Conservation (phyloP, 139 green algal genomes). For the Asterochloris erici region DNA sequence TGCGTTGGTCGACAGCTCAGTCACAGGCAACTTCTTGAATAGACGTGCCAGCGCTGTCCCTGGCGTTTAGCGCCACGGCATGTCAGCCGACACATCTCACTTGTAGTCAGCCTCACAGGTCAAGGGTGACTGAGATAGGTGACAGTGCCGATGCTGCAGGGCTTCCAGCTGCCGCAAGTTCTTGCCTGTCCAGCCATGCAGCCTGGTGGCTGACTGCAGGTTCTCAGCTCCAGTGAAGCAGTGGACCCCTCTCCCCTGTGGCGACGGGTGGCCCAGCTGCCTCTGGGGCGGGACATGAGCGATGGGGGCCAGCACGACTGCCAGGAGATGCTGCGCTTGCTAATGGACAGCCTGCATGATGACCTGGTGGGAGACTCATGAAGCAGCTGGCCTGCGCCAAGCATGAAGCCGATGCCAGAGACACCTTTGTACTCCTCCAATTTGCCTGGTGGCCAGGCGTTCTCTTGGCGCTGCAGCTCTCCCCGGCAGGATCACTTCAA, state of each 20-base stretch:
- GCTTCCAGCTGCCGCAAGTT: not conserved
- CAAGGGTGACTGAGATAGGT: not conserved
- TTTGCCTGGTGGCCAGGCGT: too few relatives aligned
- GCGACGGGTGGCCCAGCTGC: conserved; percentile 26
- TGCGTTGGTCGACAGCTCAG: too few relatives aligned
- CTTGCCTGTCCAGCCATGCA: not conserved
- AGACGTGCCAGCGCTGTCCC: not conserved
- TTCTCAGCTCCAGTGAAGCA: not conserved
- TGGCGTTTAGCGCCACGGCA: not conserved
- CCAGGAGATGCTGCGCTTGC: conserved; percentile 48
- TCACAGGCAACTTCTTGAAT: too few relatives aligned
- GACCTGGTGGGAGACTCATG: conserved; percentile 27
- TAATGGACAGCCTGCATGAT: conserved; percentile 56
- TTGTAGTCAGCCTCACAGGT: not conserved
- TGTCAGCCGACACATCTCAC: not conserved
- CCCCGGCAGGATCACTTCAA: too few relatives aligned
- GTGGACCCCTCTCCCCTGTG: conserved; percentile 29
- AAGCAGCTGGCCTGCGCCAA: too few relatives aligned
- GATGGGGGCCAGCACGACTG: conserved; percentile 57
- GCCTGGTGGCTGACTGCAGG: not conserved
- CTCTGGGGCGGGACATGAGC: conserved; percentile 40
- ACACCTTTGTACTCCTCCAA: too few relatives aligned
- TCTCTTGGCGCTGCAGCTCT: too few relatives aligned
- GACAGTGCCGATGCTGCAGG: not conserved
- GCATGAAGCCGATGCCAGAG: too few relatives aligned